Evolutionary conservation across 1,139 yeast species (phyloP).

Genomic region (Barnettozyma hawaiiensis): DNA sequence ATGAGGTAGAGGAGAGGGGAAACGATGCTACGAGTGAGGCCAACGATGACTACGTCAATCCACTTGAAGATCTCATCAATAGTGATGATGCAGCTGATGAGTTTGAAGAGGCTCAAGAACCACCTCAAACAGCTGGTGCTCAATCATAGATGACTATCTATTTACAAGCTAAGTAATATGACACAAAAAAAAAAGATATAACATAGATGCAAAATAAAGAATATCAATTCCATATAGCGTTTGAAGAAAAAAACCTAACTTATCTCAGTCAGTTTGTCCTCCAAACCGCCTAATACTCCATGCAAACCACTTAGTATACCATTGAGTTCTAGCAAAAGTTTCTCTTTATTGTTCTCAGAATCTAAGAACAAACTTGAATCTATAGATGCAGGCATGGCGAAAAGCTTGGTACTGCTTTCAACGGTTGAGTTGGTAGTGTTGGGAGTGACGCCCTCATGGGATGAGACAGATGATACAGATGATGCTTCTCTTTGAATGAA

Average conservation of each 20-base stretch:
- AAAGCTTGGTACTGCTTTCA: slow-evolving; percentile 4
- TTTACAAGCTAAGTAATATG: background rate
- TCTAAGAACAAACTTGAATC: slow-evolving; percentile 22
- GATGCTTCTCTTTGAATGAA: slow-evolving; percentile 20
- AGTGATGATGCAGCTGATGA: background rate
- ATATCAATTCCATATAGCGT: background rate
- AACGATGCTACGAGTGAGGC: background rate
- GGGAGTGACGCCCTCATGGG: slow-evolving; percentile 12
- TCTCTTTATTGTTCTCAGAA: slow-evolving; percentile 17
- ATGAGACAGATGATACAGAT: slow-evolving; percentile 18
- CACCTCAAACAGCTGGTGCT: background rate
- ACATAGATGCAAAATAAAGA: background rate
- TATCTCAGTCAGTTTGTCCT: slow-evolving; percentile 20
- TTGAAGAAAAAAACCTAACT: background rate
- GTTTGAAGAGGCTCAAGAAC: background rate
- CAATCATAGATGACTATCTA: background rate
- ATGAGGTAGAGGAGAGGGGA: background rate
- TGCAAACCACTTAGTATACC: slow-evolving; percentile 18
- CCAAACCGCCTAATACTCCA: slow-evolving; percentile 21
- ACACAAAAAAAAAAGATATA: background rate
- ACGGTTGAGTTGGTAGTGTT: slow-evolving; percentile 3
- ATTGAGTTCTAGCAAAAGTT: slow-evolving; percentile 21
- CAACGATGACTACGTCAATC: background rate
- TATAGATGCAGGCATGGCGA: slow-evolving; percentile 11
- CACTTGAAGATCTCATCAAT: background rate